Evolutionary conservation across 331 rosid species (phyloP).

Genomic region (Rosa hybrid): DNA sequence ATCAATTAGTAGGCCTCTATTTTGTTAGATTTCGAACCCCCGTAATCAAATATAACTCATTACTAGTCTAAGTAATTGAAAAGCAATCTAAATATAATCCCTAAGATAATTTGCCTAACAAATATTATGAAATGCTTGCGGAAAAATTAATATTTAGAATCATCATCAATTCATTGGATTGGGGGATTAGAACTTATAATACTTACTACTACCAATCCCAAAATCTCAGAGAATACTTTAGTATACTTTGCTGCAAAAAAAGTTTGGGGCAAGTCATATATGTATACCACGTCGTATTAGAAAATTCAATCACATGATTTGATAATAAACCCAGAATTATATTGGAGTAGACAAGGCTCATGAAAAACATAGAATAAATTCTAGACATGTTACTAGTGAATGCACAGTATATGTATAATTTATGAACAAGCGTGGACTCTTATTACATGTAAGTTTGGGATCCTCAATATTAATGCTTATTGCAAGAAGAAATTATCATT

Average conservation of each 20-base stretch:
- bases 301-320: background rate
- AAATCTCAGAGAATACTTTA: background rate
- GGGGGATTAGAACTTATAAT: background rate
- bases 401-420: background rate
- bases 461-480: background rate
- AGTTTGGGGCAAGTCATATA: background rate
- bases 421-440: conserved; percentile 7
- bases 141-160: background rate
- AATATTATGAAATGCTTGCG: no score
- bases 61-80: no score
- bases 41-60: no score
- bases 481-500: background rate
- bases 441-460: conserved; percentile 8
- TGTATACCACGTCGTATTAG: background rate
- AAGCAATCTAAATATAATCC: no score
- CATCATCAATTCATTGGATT: background rate
- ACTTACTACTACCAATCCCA: background rate
- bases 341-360: background rate
- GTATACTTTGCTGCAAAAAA: background rate
- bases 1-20: no score
- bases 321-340: background rate
- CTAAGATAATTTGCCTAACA: background rate
- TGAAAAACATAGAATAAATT: background rate
- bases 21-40: no score
- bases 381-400: conserved; percentile 8